Percentiles rank a stretch among this genome's conserved stretches.
Conservation (phyloP, 345 rosid species). For the Turnera subulata region DNA sequence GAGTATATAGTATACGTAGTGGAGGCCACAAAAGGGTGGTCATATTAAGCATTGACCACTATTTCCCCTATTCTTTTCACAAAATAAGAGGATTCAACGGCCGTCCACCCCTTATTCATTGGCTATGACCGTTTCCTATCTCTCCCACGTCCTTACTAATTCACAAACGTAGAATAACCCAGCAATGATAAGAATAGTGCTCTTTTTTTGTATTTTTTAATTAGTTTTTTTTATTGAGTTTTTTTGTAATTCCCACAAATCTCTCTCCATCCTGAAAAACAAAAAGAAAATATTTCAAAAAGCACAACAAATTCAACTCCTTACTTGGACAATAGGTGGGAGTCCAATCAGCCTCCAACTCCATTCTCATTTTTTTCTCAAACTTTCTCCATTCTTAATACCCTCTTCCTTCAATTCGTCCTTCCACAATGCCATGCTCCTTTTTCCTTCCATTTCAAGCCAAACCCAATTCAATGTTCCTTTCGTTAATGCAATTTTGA, state of each 20-base stretch:
- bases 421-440: neutral
- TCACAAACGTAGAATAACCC: neutral
- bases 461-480: neutral
- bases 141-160: neutral
- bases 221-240: constrained; percentile 6
- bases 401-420: neutral
- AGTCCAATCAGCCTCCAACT: constrained; percentile 8
- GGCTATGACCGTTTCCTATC: constrained; percentile 15
- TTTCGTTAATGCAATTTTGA: neutral
- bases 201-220: neutral
- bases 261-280: constrained; percentile 14
- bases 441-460: neutral
- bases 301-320: neutral
- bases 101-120: constrained; percentile 20
- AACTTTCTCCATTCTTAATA: too few relatives aligned
- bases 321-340: neutral
- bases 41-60: neutral
- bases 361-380: neutral
- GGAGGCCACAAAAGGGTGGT: too few relatives aligned
- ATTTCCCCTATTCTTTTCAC: constrained; percentile 5
- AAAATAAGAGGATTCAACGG: constrained; percentile 16
- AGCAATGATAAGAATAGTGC: neutral
- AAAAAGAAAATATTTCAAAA: constrained; percentile 1
- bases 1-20: too few relatives aligned
- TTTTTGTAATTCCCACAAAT: constrained; percentile 10